Percentiles rank a stretch among this genome's conserved stretches.
Conservation (phyloP, 164 flowering plant species). For the Vitis vinifera region DNA sequence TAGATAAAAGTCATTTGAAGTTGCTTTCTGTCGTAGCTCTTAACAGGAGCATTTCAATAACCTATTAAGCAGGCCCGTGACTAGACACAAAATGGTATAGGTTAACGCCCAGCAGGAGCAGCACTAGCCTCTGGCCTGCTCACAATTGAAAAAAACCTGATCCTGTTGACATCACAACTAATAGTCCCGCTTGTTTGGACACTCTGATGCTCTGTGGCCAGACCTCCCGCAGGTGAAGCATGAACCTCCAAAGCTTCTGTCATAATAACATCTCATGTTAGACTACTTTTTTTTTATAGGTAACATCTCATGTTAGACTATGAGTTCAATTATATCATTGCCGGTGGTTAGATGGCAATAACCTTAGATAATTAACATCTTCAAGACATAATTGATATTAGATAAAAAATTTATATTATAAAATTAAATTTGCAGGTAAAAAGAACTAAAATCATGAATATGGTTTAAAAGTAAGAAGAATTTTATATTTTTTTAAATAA, state of each 20-base stretch:
- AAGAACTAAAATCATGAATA: too few relatives aligned
- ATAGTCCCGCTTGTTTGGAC: constrained; percentile 60
- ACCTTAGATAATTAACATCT: too few relatives aligned
- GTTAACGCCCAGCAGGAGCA: not conserved
- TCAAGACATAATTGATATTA: too few relatives aligned
- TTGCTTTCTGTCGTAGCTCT: not conserved
- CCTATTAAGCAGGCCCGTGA: not conserved
- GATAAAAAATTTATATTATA: too few relatives aligned
- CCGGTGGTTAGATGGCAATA: too few relatives aligned
- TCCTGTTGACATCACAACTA: constrained; percentile 18
- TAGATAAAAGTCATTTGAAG: not conserved
- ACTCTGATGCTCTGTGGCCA: constrained; percentile 93
- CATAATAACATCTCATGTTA: not conserved
- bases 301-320: not conserved
- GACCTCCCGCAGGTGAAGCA: constrained; percentile 81
- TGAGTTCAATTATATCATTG: too few relatives aligned
- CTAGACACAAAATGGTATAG: not conserved
- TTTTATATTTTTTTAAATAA: too few relatives aligned
- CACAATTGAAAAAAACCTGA: not conserved
- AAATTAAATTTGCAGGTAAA: too few relatives aligned
- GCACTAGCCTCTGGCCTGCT: not conserved
- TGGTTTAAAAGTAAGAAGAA: too few relatives aligned
- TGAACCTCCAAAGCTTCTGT: constrained; percentile 80
- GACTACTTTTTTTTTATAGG: too few relatives aligned
- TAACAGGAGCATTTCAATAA: not conserved